Evolutionary conservation across 1,139 yeast genomes (phyloP).

Genomic region (Starmera stellimalicola): DNA sequence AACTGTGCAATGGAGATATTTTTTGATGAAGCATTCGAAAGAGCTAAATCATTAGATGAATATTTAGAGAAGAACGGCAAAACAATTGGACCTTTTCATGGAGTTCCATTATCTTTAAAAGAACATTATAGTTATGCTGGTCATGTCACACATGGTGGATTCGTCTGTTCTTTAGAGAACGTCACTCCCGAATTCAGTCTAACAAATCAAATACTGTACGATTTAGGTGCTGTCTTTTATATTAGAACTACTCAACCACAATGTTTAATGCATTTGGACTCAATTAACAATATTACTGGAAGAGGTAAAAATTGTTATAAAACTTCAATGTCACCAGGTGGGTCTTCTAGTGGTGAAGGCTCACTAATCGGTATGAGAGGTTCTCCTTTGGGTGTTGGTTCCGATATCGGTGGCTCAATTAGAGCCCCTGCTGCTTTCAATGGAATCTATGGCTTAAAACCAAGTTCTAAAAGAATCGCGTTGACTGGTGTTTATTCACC

Average conservation of each 20-base stretch:
- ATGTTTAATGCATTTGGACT: constrained; percentile 45
- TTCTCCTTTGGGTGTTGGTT: constrained; percentile 59
- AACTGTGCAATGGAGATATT: constrained; percentile 52
- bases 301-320: constrained; percentile 46
- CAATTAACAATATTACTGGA: constrained; percentile 40
- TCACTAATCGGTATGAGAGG: constrained; percentile 58
- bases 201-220: constrained; percentile 41
- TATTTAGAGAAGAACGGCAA: constrained; percentile 44
- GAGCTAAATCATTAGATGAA: constrained; percentile 47
- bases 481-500: constrained; percentile 40
- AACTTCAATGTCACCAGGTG: constrained; percentile 47
- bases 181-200: constrained; percentile 41
- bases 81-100: constrained; percentile 67
- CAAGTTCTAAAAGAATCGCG: constrained; percentile 54
- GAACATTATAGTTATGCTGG: constrained; percentile 59
- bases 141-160: constrained; percentile 52
- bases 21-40: constrained; percentile 43
- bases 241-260: constrained; percentile 49
- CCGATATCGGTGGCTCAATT: constrained; percentile 75
- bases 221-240: constrained; percentile 59
- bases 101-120: constrained; percentile 68
- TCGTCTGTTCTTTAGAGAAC: constrained; percentile 45
- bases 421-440: constrained; percentile 69
- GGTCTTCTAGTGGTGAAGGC: constrained; percentile 77
- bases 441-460: constrained; percentile 61